A percentile compares a stretch with the other conserved stretches of the same genome.
phyloP scores from a whole-genome alignment of 176 grass and related monocot species.

The Neostapfia colusana region DNA sequence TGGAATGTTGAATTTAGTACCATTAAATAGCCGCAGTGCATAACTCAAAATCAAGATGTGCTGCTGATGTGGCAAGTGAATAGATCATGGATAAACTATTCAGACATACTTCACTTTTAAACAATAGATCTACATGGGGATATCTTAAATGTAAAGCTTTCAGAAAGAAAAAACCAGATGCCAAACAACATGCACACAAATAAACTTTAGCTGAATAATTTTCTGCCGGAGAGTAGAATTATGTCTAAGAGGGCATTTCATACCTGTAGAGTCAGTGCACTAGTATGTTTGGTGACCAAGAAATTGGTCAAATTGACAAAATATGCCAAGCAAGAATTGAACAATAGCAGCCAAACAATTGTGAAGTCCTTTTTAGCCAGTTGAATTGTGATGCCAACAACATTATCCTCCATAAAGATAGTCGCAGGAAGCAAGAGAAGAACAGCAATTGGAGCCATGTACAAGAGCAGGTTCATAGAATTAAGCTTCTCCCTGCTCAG shows the following conservation, averaged over 20 bases:
- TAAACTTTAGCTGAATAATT: constrained; percentile 6
- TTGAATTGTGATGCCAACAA: constrained; percentile 64
- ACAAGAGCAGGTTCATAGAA: constrained; percentile 89
- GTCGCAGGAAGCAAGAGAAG: constrained; percentile 74
- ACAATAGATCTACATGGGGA: not conserved
- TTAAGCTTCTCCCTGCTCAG: constrained; percentile 78
- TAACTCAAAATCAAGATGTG: constrained; percentile 17
- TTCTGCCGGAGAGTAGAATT: not conserved
- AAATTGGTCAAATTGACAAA: constrained; percentile 91
- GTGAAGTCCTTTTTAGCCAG: constrained; percentile 61
- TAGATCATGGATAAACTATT: not conserved
- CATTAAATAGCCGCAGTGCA: not conserved
- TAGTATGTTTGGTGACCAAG: constrained; percentile 92
- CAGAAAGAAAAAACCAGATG: constrained; percentile 7
- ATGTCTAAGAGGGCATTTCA: constrained; percentile 17
- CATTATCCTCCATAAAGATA: constrained; percentile 78
- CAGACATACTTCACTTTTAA: not conserved
- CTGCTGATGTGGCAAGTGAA: not conserved
- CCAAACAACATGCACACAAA: constrained; percentile 3
- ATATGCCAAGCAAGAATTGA: constrained; percentile 76
- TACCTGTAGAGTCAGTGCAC: constrained; percentile 82
- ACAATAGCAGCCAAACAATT: constrained; percentile 73
- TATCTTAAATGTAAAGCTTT: constrained; percentile 1
- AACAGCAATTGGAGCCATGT: constrained; percentile 91
- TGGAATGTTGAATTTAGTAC: constrained; percentile 1